These are phyloP conservation scores for Tulasnella calospora DNA, from an alignment of 768 basidiomycete genomes.

Conservation along the genomic window DNA sequence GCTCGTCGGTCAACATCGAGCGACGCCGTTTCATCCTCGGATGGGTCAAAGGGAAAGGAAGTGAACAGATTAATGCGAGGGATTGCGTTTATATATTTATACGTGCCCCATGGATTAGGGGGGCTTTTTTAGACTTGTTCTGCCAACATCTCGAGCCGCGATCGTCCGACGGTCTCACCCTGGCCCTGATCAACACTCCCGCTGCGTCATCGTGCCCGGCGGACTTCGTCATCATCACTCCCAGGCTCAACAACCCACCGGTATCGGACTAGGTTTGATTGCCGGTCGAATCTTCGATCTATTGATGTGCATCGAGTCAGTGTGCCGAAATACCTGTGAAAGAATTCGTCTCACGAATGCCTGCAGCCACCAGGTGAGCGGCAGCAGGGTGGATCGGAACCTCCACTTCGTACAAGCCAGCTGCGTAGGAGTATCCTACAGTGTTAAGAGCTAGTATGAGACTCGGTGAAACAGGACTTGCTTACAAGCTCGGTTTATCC, in stretches of 20 bases:
- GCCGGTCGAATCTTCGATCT: not conserved
- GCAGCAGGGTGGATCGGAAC: not conserved
- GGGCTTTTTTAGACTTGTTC: not conserved
- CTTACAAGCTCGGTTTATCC: not conserved
- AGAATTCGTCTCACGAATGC: not conserved
- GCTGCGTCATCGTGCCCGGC: not conserved
- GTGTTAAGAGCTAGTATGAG: not conserved
- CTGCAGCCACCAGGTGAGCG: not conserved
- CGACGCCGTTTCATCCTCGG: not conserved
- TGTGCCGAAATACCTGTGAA: not conserved
- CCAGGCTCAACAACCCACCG: not conserved
- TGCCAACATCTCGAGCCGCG: not conserved
- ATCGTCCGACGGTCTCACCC: not conserved
- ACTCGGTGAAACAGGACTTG: too few species aligned
- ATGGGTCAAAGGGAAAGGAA: not conserved
- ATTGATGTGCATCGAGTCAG: not conserved
- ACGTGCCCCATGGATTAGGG: not conserved
- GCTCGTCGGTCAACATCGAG: not conserved
- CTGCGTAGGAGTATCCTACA: not conserved
- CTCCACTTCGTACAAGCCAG: not conserved
- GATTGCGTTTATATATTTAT: not conserved
- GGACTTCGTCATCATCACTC: not conserved
- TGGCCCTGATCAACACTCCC: not conserved
- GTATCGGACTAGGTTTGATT: not conserved
- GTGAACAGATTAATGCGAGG: not conserved